These are phyloP conservation scores for Ochetophila trinervis DNA, from an alignment of 306 rosid genomes.

Conservation along the genomic window DNA sequence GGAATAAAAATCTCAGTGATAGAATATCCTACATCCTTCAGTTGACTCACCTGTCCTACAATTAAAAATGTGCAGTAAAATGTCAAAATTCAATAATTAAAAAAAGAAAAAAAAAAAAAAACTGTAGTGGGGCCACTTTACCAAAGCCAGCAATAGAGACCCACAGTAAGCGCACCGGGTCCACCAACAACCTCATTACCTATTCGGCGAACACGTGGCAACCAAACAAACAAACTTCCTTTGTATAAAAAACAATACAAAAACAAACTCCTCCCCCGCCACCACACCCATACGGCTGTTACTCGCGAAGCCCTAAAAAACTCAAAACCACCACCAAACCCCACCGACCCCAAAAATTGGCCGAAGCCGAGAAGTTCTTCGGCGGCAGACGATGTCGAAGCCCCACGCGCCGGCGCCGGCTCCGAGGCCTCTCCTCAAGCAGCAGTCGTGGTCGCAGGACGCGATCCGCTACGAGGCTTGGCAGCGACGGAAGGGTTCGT, in stretches of 20 bases:
- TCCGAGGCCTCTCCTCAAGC: conserved; percentile 50
- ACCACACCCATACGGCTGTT: not conserved
- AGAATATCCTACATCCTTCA: too few species aligned
- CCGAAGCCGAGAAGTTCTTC: not conserved
- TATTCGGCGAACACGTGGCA: not conserved
- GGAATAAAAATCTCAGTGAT: too few species aligned
- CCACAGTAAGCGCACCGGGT: not conserved
- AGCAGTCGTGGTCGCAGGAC: conserved; percentile 69
- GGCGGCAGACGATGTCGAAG: conserved; percentile 30
- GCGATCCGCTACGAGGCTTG: conserved; percentile 70
- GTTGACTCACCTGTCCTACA: too few species aligned
- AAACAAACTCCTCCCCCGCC: not conserved
- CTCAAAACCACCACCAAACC: too few species aligned
- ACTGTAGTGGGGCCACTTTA: too few species aligned
- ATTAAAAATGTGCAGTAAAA: too few species aligned
- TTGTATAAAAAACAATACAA: not conserved
- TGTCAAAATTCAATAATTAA: too few species aligned
- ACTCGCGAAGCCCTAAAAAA: too few species aligned
- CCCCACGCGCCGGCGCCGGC: conserved; percentile 29
- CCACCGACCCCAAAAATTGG: not conserved
- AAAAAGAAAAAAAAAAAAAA: too few species aligned
- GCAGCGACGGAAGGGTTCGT: conserved; percentile 45
- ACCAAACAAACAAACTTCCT: not conserved
- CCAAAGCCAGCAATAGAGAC: not conserved
- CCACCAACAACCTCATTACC: not conserved